These are phyloP conservation scores for Penicillium subrubescens DNA, from an alignment of 495 filamentous ascomycete species.

Conservation along the genomic window DNA sequence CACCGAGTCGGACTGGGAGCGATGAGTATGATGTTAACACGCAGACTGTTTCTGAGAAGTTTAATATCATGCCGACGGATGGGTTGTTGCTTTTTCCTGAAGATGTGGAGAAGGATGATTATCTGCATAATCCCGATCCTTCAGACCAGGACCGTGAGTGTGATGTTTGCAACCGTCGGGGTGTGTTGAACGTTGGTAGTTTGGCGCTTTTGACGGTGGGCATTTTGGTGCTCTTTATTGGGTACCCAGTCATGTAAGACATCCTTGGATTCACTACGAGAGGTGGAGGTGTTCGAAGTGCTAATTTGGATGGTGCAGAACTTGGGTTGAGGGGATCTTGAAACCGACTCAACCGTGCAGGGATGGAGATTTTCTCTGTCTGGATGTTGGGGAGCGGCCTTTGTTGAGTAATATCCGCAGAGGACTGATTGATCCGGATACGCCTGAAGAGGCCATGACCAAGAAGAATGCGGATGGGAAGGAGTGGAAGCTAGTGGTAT, in stretches of 20 bases:
- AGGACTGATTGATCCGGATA: constrained; percentile 72
- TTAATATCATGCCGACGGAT: constrained; percentile 73
- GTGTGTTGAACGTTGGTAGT: constrained; percentile 68
- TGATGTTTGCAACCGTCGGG: constrained; percentile 68
- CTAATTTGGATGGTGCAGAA: constrained; percentile 43
- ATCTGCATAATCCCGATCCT: constrained; percentile 71
- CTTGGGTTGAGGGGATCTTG: constrained; percentile 51
- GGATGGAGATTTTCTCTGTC: constrained; percentile 54
- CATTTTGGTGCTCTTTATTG: constrained; percentile 68
- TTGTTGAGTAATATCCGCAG: constrained; percentile 62
- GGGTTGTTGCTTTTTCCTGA: constrained; percentile 72
- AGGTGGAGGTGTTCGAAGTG: not conserved
- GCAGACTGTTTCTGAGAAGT: constrained; percentile 78
- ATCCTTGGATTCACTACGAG: not conserved
- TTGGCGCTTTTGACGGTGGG: constrained; percentile 63
- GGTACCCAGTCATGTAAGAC: constrained; percentile 71
- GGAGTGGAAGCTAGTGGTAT: constrained; percentile 64
- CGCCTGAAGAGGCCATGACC: constrained; percentile 59
- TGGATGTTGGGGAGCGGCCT: constrained; percentile 57
- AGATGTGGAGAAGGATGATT: constrained; percentile 80
- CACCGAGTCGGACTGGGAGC: constrained; percentile 61
- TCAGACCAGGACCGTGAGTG: constrained; percentile 67
- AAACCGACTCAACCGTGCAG: constrained; percentile 34
- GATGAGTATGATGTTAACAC: constrained; percentile 71
- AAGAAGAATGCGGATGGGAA: constrained; percentile 61